Evolutionary conservation across 371 early-diverging fungal genomes (phyloP), one percentile per base, ranked within the genome.

Genomic region (Actinomucor elegans): DNA sequence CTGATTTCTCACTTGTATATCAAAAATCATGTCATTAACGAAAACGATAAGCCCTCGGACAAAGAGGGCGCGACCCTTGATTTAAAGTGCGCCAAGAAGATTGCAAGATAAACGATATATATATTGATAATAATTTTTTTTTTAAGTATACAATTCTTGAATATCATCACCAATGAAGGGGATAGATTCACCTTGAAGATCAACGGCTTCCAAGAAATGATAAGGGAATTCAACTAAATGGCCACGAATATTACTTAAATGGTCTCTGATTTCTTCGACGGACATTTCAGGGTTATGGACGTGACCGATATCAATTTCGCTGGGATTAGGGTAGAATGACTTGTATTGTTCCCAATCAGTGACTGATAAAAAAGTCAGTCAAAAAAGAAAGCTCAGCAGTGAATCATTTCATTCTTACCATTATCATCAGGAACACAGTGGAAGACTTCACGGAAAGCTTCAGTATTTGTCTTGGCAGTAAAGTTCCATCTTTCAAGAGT

Each of bases 221-320:
- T 80, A 71, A 32, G 93, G 92, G 69, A 91, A 89, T 42, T 83
- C 83, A 24, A 93, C 92, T 57, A 86, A 47, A 51, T 89, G 86
- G 31, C 90, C 90, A 15, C 75, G 72, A 34, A 89, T 67, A 10
- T 56, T 52, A 38, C 68, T 49, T 28, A 89, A 63, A 10, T 66
- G 59, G 34, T 71, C 69, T 50, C 79, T 64, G n/a, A 81, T 67
- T 24, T 68, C 64, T 9, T 73, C 68, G 21, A 74, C 73, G 18
- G 73, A 55, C 74, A 80, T 69, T 10, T 71, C 61, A 24, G 67
- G 64, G 38, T 77, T 69, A 17, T 52, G 55, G 14, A 75, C 66
- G 52, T 75, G 80, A 29, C 75, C 78, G 38, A 71, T 66, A 41
- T 70, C 69, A 11, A 67, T 47, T 29, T 67, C 55, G 18, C 28